Conservation (phyloP, 1,284 basidiomycete genomes). For the Cryptococcus wingfieldii region DNA sequence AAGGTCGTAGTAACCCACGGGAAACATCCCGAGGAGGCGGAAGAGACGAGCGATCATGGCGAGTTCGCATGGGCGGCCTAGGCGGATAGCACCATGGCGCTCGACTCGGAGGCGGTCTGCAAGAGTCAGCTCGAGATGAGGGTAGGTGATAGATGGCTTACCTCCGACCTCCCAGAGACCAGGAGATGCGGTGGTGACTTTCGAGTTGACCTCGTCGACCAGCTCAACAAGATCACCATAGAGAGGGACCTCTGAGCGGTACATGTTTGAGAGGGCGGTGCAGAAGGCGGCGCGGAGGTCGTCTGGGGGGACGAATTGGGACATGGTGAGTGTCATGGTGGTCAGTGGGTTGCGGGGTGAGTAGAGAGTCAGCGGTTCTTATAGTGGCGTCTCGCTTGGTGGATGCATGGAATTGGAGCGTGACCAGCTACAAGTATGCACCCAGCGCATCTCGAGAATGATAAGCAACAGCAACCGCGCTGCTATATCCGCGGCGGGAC, state of each 20-base stretch:
- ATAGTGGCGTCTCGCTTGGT: background rate
- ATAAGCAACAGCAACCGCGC: background rate
- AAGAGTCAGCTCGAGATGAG: background rate
- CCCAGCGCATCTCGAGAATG: too few relatives aligned
- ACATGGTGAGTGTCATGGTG: background rate
- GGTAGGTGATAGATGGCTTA: constrained; percentile 5
- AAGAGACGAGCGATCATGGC: constrained; percentile 47
- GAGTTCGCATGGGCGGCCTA: constrained; percentile 48
- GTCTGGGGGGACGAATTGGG: constrained; percentile 25
- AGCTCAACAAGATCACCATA: constrained; percentile 49
- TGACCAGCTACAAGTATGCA: too few relatives aligned
- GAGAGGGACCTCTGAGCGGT: constrained; percentile 48
- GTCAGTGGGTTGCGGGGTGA: background rate
- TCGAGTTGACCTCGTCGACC: constrained; percentile 46
- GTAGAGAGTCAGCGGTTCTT: background rate
- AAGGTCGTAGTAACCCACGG: constrained; percentile 51
- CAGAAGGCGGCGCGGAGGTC: constrained; percentile 45
- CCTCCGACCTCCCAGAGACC: constrained; percentile 15
- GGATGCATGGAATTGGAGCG: too few relatives aligned
- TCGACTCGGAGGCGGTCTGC: constrained; percentile 47
- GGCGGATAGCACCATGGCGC: constrained; percentile 50
- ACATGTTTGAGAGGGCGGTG: constrained; percentile 45
- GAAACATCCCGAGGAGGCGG: constrained; percentile 45
- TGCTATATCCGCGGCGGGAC: too few relatives aligned
- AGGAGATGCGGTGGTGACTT: constrained; percentile 13